These are phyloP conservation scores for Kwoniella sp. DNA, from an alignment of 768 basidiomycete genomes.

Conservation along the genomic window DNA sequence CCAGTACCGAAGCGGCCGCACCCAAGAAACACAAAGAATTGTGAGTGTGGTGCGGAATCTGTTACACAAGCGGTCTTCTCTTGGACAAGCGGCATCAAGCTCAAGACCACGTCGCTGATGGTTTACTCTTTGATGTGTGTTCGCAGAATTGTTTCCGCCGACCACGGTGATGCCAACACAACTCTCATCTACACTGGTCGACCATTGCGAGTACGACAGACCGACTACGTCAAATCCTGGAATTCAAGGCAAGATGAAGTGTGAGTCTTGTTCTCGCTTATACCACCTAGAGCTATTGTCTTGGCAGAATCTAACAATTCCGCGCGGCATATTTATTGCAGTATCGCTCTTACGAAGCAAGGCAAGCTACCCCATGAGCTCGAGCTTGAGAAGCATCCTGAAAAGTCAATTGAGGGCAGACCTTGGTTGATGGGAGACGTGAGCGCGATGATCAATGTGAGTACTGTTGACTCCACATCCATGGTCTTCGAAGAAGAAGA, in stretches of 20 bases:
- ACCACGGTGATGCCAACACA: slow-evolving; percentile 71
- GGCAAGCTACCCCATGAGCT: slow-evolving; percentile 76
- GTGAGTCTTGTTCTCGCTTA: slow-evolving; percentile 21
- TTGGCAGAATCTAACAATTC: too few species aligned
- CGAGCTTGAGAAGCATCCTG: slow-evolving; percentile 77
- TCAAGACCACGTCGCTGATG: too few species aligned
- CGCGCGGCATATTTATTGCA: slow-evolving; percentile 48
- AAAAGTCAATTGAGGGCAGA: slow-evolving; percentile 68
- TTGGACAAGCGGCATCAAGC: too few species aligned
- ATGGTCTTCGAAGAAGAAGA: too few species aligned
- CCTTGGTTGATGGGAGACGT: slow-evolving; percentile 85
- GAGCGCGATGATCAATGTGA: slow-evolving; percentile 60
- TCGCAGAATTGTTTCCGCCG: slow-evolving; percentile 38
- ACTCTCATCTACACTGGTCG: slow-evolving; percentile 90
- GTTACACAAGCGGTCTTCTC: neutral
- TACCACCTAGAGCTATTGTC: too few species aligned
- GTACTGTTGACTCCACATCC: slow-evolving; percentile 10
- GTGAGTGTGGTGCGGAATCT: too few species aligned
- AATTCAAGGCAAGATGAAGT: slow-evolving; percentile 53
- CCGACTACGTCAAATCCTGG: slow-evolving; percentile 84
- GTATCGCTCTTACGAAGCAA: slow-evolving; percentile 75
- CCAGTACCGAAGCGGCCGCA: slow-evolving; percentile 75
- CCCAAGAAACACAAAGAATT: slow-evolving; percentile 83
- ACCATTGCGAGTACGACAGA: slow-evolving; percentile 80
- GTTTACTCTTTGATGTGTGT: slow-evolving; percentile 8